These are phyloP conservation scores for Monilinia laxa DNA, from an alignment of 2,329 filamentous ascomycete species.

Conservation along the genomic window DNA sequence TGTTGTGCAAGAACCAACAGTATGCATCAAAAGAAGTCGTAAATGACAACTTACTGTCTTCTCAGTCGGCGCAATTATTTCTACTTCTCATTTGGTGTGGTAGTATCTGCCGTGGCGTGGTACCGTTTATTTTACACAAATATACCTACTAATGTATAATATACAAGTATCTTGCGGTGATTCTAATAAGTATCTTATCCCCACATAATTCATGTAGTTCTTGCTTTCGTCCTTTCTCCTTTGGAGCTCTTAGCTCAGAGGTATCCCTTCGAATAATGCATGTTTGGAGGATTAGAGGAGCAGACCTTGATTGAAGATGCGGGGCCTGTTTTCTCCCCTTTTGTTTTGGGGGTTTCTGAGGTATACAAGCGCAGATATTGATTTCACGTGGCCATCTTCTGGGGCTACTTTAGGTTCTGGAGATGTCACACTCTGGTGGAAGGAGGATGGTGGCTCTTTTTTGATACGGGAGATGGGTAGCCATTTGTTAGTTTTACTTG, in stretches of 20 bases:
- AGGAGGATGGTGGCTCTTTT: conserved; percentile 16
- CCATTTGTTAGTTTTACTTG: conserved; percentile 20
- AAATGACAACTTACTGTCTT: conserved; percentile 16
- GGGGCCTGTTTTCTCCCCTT: not conserved
- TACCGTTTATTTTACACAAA: conserved; percentile 5
- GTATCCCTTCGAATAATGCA: conserved; percentile 13
- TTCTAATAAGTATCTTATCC: not conserved
- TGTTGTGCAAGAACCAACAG: conserved; percentile 20
- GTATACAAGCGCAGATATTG: conserved; percentile 16
- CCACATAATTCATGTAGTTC: not conserved
- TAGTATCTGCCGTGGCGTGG: conserved; percentile 4
- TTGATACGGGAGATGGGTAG: conserved; percentile 17
- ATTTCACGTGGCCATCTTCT: conserved; percentile 13
- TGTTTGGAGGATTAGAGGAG: conserved; percentile 5
- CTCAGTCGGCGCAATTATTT: conserved; percentile 11
- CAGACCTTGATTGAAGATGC: conserved; percentile 18
- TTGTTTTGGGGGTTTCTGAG: not conserved
- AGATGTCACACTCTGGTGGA: conserved; percentile 19
- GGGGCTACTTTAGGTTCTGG: conserved; percentile 9
- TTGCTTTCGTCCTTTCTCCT: not conserved
- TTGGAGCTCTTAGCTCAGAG: not conserved
- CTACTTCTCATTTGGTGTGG: conserved; percentile 18
- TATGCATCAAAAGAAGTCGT: not conserved
- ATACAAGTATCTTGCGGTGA: not conserved
- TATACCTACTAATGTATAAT: conserved; percentile 3